A percentile compares a stretch with the other conserved stretches of the same genome.
phyloP scores from a whole-genome alignment of 306 rosid species.

The Trichosanthes truncata region DNA sequence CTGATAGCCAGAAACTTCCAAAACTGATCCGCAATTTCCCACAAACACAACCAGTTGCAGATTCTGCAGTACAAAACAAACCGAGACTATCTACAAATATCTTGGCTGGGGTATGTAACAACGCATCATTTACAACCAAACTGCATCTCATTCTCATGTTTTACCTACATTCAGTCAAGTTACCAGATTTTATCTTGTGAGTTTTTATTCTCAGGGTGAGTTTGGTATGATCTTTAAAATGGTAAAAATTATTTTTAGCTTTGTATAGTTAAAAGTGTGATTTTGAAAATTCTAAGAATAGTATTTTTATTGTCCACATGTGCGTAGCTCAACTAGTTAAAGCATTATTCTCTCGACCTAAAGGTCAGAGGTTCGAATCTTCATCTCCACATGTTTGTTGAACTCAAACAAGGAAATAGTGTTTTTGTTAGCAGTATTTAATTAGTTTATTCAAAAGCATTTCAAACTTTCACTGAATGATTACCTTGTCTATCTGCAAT shows the following conservation, averaged over 20 bases:
- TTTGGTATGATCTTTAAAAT: not conserved
- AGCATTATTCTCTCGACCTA: no score
- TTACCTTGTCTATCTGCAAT: not conserved
- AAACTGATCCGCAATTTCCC: slow-evolving; percentile 56
- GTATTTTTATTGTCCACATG: no score
- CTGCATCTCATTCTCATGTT: slow-evolving; percentile 10
- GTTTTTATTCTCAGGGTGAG: not conserved
- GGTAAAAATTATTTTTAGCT: not conserved
- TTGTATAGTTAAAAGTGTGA: not conserved
- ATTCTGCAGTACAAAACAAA: slow-evolving; percentile 22
- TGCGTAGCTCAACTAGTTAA: no score
- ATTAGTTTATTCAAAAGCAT: not conserved
- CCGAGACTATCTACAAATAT: slow-evolving; percentile 37
- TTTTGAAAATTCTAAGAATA: not conserved
- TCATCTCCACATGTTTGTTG: no score
- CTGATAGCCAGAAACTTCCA: slow-evolving; percentile 17
- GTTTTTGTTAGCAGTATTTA: not conserved
- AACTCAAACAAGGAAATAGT: not conserved
- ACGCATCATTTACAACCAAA: not conserved
- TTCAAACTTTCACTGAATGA: not conserved
- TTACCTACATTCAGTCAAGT: not conserved
- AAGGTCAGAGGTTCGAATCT: no score
- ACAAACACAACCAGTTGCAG: slow-evolving; percentile 52
- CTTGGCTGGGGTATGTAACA: slow-evolving; percentile 49
- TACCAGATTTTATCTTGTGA: not conserved